Evolutionary conservation across 192 early-diverging fungal species (phyloP), one percentile per base, ranked within the genome.

Genomic region (Coemansia sp.): DNA sequence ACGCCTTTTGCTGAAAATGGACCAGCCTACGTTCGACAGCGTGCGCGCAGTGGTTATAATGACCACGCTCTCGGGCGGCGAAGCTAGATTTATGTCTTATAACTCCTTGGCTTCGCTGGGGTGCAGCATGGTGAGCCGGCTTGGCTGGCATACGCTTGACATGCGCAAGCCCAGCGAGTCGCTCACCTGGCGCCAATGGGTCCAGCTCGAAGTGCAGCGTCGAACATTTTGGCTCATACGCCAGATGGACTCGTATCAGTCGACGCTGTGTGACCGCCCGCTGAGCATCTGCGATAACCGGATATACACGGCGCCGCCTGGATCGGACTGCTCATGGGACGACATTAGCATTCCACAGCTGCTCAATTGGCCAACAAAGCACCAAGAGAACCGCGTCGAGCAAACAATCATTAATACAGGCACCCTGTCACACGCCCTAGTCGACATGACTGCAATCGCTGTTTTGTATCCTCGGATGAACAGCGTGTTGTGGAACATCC

Each of bases 121-220:
- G 0, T 23, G 58, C 18, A 72, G 62, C 26, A 37, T 65, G 35
- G 62, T 72, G 2, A 44, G 34, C 11, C 52, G 58, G 15, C 53
- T 65, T 2, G 69, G 69, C 15, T 72, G 69, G 69, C 52, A 70
- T 20, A 58, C 46, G 40, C 23, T 63, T 9, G 67, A 70, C 29
- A 15, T 50, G 9, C 23, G 15, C 14, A 22, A 35, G 14, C 32
- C n/a, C 6, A 34, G 28, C 0, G 48, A 39, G 9, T 9, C 8
- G 0, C 18, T 55, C 9, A 36, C 55, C 1, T 70, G 67, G 67
- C 43, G 44, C 10, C 55, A 70, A 10, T 70, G 67, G 67, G 41
- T 58, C 24, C 34, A 46, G 5, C 27, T 54, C 7, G 67, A 63
- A 40, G 35, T 51, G 20, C 51, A 54, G 51, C 60, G 60, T 6